A percentile compares a stretch with the other conserved stretches of the same genome.
Conservation (phyloP, 2,329 filamentous ascomycete species). For the Daldinia sp. region DNA sequence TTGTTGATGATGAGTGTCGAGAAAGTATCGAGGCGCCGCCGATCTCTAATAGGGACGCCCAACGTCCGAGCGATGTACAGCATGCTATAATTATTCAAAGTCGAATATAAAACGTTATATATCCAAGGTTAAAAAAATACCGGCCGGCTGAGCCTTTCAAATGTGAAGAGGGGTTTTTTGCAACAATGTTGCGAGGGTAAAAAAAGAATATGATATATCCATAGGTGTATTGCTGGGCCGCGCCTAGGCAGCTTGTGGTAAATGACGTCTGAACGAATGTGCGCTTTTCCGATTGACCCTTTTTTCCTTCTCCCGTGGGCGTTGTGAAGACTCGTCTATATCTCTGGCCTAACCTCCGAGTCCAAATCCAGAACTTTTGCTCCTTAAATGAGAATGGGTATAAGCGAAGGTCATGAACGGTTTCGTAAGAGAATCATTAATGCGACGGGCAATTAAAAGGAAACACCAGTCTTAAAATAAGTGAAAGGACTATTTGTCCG, state of each 20-base stretch:
- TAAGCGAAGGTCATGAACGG: conserved; percentile 46
- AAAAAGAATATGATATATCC: conserved; percentile 22
- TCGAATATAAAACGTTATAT: conserved; percentile 34
- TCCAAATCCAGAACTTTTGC: conserved; percentile 36
- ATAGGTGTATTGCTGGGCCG: conserved; percentile 26
- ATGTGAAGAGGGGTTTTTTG: conserved; percentile 44
- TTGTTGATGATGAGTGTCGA: conserved; percentile 19
- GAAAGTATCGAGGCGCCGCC: conserved; percentile 25
- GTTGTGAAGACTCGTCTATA: conserved; percentile 39
- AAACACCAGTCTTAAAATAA: conserved; percentile 19
- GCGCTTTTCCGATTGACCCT: conserved; percentile 27
- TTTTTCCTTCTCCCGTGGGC: conserved; percentile 20
- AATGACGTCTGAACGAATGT: conserved; percentile 29
- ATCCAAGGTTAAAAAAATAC: conserved; percentile 33
- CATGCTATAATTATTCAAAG: conserved; percentile 32
- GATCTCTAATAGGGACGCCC: conserved; percentile 24
- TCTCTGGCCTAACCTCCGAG: conserved; percentile 30
- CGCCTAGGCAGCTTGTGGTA: conserved; percentile 28
- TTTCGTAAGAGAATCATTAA: conserved; percentile 45
- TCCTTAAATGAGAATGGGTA: conserved; percentile 41
- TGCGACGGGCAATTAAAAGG: conserved; percentile 18
- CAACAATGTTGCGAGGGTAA: conserved; percentile 25
- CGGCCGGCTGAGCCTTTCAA: conserved; percentile 44
- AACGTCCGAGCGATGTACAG: conserved; percentile 40
- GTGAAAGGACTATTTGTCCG: conserved; percentile 25